Conservation (phyloP, 495 filamentous ascomycete genomes). For the Hypoxylon crocopeplum region DNA sequence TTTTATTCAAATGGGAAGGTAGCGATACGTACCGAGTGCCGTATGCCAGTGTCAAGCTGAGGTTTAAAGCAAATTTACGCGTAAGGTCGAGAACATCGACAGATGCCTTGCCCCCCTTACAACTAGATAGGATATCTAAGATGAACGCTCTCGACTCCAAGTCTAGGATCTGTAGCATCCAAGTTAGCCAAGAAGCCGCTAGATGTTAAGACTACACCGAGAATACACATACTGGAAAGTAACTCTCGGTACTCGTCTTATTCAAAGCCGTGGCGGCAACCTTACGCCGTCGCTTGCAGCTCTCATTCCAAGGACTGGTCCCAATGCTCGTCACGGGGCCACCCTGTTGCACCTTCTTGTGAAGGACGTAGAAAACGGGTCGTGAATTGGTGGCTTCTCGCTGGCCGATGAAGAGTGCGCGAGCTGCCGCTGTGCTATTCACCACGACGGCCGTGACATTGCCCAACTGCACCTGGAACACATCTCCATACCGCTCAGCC, state of each 20-base stretch:
- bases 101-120: constrained; percentile 60
- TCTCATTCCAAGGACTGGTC: constrained; percentile 77
- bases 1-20: too few relatives aligned
- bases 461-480: constrained; percentile 72
- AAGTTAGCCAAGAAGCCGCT: neutral
- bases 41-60: constrained; percentile 70
- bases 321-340: constrained; percentile 75
- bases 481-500: constrained; percentile 59
- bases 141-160: constrained; percentile 70
- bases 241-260: constrained; percentile 69
- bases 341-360: constrained; percentile 66
- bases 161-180: constrained; percentile 60
- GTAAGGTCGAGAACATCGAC: constrained; percentile 71
- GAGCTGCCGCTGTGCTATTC: constrained; percentile 72
- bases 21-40: constrained; percentile 53
- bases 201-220: neutral
- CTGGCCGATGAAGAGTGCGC: constrained; percentile 74
- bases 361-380: constrained; percentile 75
- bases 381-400: constrained; percentile 74
- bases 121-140: constrained; percentile 68
- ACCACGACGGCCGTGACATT: constrained; percentile 73
- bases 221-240: constrained; percentile 59
- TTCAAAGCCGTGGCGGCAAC: constrained; percentile 76
- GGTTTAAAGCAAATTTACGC: constrained; percentile 72
- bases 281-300: constrained; percentile 73